Evolutionary conservation across 805 yeast species (phyloP).

Genomic region (Cyberlindnera japonica): DNA sequence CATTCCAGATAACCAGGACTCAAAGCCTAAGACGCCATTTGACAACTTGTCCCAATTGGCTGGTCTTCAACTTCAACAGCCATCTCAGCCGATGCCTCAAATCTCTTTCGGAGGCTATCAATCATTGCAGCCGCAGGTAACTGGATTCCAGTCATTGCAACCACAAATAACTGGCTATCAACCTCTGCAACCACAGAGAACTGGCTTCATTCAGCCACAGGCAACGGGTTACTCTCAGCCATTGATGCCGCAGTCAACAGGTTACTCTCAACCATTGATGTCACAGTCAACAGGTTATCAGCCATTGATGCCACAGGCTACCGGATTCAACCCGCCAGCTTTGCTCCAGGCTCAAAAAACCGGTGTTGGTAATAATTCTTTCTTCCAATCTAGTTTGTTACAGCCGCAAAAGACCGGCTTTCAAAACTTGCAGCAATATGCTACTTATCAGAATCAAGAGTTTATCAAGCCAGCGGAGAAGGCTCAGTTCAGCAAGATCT

Average conservation of each 20-base stretch:
- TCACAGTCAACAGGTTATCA: slow-evolving; percentile 34
- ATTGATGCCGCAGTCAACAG: slow-evolving; percentile 32
- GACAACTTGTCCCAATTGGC: slow-evolving; percentile 33
- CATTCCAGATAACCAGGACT: slow-evolving; percentile 51
- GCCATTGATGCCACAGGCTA: slow-evolving; percentile 30
- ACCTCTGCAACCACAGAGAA: slow-evolving; percentile 32
- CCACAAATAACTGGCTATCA: slow-evolving; percentile 27
- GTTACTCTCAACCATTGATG: slow-evolving; percentile 45
- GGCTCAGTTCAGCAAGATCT: slow-evolving; percentile 78
- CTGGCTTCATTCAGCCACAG: slow-evolving; percentile 34
- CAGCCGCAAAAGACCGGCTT: slow-evolving; percentile 30
- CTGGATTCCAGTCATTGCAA: slow-evolving; percentile 28
- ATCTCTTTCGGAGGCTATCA: slow-evolving; percentile 16
- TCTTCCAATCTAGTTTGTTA: slow-evolving; percentile 33
- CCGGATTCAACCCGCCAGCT: slow-evolving; percentile 30
- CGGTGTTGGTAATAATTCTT: slow-evolving; percentile 43
- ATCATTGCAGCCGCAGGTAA: neutral
- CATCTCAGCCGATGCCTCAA: slow-evolving; percentile 23
- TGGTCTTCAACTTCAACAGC: slow-evolving; percentile 30
- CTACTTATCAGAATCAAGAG: slow-evolving; percentile 41
- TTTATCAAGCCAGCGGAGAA: slow-evolving; percentile 87
- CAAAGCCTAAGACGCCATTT: slow-evolving; percentile 36
- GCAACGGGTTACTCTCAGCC: slow-evolving; percentile 26
- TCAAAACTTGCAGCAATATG: slow-evolving; percentile 27
- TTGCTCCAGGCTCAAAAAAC: slow-evolving; percentile 64